Evolutionary conservation across 2,329 filamentous ascomycete genomes (phyloP).

Genomic region (Pyricularia pennisetigena): DNA sequence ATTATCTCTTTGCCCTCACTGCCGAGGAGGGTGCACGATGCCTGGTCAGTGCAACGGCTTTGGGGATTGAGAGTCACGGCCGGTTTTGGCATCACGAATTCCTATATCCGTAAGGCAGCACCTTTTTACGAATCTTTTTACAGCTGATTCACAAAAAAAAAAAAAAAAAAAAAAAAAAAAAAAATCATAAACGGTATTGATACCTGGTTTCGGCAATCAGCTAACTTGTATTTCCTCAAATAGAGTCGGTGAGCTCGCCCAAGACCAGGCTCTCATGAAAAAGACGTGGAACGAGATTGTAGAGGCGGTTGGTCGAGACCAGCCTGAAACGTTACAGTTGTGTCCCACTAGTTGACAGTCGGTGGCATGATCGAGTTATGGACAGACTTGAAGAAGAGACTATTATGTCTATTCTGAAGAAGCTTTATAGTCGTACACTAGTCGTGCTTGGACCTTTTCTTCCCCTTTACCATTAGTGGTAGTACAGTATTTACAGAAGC

Average conservation of each 20-base stretch:
- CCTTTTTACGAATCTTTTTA: background rate
- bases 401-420: background rate
- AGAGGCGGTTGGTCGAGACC: background rate
- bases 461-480: background rate
- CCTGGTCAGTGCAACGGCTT: slow-evolving; percentile 7
- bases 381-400: background rate
- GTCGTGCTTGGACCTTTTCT: background rate
- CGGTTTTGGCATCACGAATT: slow-evolving; percentile 9
- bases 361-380: background rate
- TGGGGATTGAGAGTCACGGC: slow-evolving; percentile 7
- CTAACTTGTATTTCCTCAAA: background rate
- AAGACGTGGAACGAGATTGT: background rate
- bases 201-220: background rate
- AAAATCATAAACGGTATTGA: background rate
- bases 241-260: slow-evolving; percentile 2
- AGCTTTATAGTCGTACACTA: background rate
- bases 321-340: background rate
- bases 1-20: background rate
- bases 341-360: background rate
- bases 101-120: slow-evolving; percentile 4
- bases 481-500: background rate
- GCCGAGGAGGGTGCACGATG: slow-evolving; percentile 6
- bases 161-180: too few species aligned
- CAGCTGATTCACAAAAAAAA: too few species aligned
- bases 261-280: background rate